A percentile compares a stretch with the other conserved stretches of the same genome.
These are phyloP conservation scores for Penicillium verhagenii DNA, from an alignment of 495 filamentous ascomycete genomes.

Conservation along the genomic window DNA sequence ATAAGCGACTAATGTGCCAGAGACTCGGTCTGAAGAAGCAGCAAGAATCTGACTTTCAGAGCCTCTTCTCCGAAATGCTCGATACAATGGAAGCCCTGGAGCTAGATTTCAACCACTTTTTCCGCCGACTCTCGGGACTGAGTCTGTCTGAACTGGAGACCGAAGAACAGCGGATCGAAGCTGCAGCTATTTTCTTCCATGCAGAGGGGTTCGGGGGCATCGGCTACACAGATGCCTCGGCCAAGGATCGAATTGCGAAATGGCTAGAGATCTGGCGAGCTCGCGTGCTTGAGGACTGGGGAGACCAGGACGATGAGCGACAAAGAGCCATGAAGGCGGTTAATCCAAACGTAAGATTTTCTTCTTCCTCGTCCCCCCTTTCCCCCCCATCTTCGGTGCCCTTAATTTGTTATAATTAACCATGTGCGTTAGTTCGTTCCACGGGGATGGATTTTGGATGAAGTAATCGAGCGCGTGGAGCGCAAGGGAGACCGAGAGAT, in stretches of 20 bases:
- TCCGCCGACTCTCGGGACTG: conserved; percentile 68
- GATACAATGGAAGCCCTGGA: conserved; percentile 76
- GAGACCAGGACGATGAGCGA: conserved; percentile 58
- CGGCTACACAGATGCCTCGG: conserved; percentile 57
- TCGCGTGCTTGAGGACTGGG: conserved; percentile 73
- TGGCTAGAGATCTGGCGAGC: conserved; percentile 75
- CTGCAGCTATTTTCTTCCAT: conserved; percentile 69
- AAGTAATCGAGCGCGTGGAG: conserved; percentile 85
- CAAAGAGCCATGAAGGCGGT: conserved; percentile 72
- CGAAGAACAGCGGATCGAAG: conserved; percentile 54
- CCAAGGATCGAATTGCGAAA: conserved; percentile 59
- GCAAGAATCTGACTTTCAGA: conserved; percentile 71
- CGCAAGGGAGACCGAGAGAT: conserved; percentile 78
- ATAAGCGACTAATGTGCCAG: conserved; percentile 75
- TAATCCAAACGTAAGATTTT: conserved; percentile 68
- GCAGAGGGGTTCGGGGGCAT: conserved; percentile 57
- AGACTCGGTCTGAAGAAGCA: conserved; percentile 70
- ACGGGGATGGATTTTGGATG: conserved; percentile 87
- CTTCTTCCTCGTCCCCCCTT: neutral
- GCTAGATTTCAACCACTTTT: conserved; percentile 91
- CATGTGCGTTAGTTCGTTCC: conserved; percentile 65
- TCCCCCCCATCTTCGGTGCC: neutral
- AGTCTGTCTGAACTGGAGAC: conserved; percentile 57
- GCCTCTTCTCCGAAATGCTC: conserved; percentile 73
- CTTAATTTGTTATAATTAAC: too few species aligned